Base-by-base conservation (phyloP, 768 basidiomycete species). In the Neoboletus subvelutipes region DNA sequence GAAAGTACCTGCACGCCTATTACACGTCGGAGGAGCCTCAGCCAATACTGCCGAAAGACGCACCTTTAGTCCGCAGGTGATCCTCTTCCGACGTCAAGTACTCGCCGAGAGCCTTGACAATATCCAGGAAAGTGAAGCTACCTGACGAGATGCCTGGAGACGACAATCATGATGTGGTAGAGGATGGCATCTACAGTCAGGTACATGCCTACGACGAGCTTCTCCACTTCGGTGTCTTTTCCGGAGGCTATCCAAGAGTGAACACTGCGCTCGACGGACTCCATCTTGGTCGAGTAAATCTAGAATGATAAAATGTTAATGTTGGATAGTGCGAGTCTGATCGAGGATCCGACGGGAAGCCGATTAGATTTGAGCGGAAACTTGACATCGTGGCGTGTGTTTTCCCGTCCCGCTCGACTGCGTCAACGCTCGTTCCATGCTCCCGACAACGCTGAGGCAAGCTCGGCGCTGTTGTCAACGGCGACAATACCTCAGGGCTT, bases 81-180 rank as follows among this genome's bases (percentile, higher is more conserved):
- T 88, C 90, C 53, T 96, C 90, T 55, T 94, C 91, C 2, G 92
- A 86, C 0, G 92, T 95, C 15, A 99, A 77, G 66, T 90, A 94
- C 62, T 91, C 88, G 41, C 92, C 92, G 0, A 97, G 80, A 26
- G 86, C 85, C 67, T 92, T 94, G 36, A 98, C 92, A 22, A 98
- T 75, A 59, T 87, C 81, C 5, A 94, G 75, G 15, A 97, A 76
- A 20, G 85, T 81, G 10, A 82, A 71, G 22, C 77, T 71, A 20
- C 84, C 85, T 57, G 76, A 75, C 15, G 83, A 80, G 52, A 86
- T 73, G 48, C 75, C 85, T 86, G 61, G 43, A 46, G 45, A 52
- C 47, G 37, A 41, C 10, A n/a, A 45, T 51, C 37, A 41, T 41
- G 46, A 53, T 50, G 45, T n/a, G 29, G 40, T 5, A 36, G 46